phyloP scores from a whole-genome alignment of 768 basidiomycete genomes.

The Peribolospora baueri region DNA sequence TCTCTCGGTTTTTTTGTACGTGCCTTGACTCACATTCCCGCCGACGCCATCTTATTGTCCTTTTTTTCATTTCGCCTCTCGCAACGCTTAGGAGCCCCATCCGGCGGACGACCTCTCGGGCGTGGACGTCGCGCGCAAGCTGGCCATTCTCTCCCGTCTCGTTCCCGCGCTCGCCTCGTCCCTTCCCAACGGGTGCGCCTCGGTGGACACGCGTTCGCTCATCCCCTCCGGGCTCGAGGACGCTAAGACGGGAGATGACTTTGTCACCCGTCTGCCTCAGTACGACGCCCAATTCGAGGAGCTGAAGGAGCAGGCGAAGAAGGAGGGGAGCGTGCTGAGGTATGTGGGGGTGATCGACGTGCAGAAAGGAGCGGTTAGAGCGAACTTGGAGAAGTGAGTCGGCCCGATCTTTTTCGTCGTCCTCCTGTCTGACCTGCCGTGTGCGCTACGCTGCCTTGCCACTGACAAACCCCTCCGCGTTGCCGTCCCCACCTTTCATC shows the following conservation, averaged over 20 bases:
- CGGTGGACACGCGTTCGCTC: conserved; percentile 60
- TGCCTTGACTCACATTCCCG: neutral
- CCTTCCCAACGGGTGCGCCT: conserved; percentile 52
- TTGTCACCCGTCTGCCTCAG: conserved; percentile 50
- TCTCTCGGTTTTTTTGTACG: neutral
- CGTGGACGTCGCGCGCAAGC: conserved; percentile 86
- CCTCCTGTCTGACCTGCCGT: neutral
- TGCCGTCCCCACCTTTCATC: neutral
- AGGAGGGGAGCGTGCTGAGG: conserved; percentile 60
- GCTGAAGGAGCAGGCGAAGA: conserved; percentile 50
- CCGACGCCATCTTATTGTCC: neutral
- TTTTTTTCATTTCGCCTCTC: no score
- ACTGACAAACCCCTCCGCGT: neutral
- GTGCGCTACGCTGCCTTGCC: neutral
- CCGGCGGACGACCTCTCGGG: conserved; percentile 92
- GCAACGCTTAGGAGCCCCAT: conserved; percentile 54
- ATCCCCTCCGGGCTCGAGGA: conserved; percentile 51
- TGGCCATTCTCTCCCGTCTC: conserved; percentile 76
- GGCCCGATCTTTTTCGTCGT: neutral
- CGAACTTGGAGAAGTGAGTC: conserved; percentile 65
- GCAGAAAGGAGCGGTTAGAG: conserved; percentile 42
- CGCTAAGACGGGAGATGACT: conserved; percentile 51
- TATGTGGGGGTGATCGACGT: conserved; percentile 90
- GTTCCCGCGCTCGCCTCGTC: conserved; percentile 17
- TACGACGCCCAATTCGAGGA: conserved; percentile 57